These are phyloP conservation scores for Fusarium anguioides DNA, from an alignment of 2,329 filamentous ascomycete genomes.

Conservation along the genomic window DNA sequence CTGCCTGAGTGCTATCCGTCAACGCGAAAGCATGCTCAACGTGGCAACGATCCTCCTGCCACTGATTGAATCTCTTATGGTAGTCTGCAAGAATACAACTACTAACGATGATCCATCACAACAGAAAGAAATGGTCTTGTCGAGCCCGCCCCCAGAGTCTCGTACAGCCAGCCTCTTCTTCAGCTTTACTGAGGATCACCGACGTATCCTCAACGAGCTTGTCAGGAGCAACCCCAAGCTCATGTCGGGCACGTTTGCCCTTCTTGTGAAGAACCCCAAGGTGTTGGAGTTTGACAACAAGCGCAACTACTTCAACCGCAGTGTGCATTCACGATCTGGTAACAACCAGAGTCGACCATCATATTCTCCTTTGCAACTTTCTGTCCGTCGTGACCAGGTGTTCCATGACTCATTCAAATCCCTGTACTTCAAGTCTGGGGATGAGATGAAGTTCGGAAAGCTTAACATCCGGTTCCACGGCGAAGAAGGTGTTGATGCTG, in stretches of 20 bases:
- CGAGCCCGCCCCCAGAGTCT: slow-evolving; percentile 80
- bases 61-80: slow-evolving; percentile 96
- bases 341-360: slow-evolving; percentile 76
- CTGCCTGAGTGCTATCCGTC: slow-evolving; percentile 86
- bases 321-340: slow-evolving; percentile 78
- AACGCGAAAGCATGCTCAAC: slow-evolving; percentile 95
- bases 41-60: slow-evolving; percentile 95
- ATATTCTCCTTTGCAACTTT: slow-evolving; percentile 80
- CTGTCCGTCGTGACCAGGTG: slow-evolving; percentile 91
- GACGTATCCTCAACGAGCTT: slow-evolving; percentile 96
- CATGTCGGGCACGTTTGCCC: slow-evolving; percentile 97
- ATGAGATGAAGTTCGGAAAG: slow-evolving; percentile 99
- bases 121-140: slow-evolving; percentile 75
- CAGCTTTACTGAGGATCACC: slow-evolving; percentile 96
- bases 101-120: slow-evolving; percentile 73
- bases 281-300: slow-evolving; percentile 99
- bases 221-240: slow-evolving; percentile 97
- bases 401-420: slow-evolving; percentile 99
- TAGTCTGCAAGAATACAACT: slow-evolving; percentile 98
- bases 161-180: slow-evolving; percentile 94
- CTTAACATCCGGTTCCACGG: slow-evolving; percentile 97
- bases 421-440: slow-evolving; percentile 95
- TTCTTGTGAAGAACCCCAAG: slow-evolving; percentile 98
- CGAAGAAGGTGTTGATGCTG: slow-evolving; percentile 97
- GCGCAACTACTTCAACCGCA: slow-evolving; percentile 97